These are phyloP conservation scores for Metschnikowia dekortorum DNA, from an alignment of 805 yeast species.

Conservation along the genomic window DNA sequence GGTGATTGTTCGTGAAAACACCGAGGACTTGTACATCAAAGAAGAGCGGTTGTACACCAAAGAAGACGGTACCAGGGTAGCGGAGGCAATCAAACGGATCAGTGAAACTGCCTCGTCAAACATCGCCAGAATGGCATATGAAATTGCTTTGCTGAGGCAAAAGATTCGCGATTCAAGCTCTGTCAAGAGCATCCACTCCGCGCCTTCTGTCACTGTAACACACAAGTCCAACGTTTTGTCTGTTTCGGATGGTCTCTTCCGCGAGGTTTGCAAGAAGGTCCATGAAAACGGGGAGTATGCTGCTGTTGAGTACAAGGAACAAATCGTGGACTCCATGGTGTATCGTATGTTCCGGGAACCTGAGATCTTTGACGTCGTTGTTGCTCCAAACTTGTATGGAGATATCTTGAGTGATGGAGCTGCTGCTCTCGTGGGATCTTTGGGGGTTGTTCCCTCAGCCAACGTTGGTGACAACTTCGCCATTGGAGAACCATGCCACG, in stretches of 20 bases:
- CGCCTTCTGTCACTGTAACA: conserved; percentile 80
- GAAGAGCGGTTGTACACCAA: conserved; percentile 76
- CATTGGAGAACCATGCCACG: conserved; percentile 99
- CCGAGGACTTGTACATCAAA: conserved; percentile 95
- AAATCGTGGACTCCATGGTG: conserved; percentile 98
- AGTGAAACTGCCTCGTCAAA: conserved; percentile 79
- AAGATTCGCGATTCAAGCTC: conserved; percentile 61
- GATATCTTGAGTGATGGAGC: conserved; percentile 97
- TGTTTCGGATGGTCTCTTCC: conserved; percentile 90
- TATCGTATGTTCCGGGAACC: conserved; percentile 99
- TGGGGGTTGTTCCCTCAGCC: conserved; percentile 97
- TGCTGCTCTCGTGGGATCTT: conserved; percentile 94
- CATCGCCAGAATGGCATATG: conserved; percentile 88
- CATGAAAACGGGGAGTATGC: conserved; percentile 59
- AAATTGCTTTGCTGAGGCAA: conserved; percentile 90
- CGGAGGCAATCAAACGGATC: conserved; percentile 97
- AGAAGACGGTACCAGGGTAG: conserved; percentile 81
- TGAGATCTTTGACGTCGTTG: conserved; percentile 93
- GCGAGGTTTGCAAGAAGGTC: conserved; percentile 72
- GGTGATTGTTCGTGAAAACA: conserved; percentile 98
- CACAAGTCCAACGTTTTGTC: conserved; percentile 95
- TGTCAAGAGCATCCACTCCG: conserved; percentile 28
- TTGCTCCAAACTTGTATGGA: conserved; percentile 97
- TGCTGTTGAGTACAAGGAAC: conserved; percentile 75
- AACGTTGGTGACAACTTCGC: conserved; percentile 96